Evolutionary conservation across 768 basidiomycete species (phyloP), one percentile per base, ranked within the genome.

Genomic region (Galerina marginata): DNA sequence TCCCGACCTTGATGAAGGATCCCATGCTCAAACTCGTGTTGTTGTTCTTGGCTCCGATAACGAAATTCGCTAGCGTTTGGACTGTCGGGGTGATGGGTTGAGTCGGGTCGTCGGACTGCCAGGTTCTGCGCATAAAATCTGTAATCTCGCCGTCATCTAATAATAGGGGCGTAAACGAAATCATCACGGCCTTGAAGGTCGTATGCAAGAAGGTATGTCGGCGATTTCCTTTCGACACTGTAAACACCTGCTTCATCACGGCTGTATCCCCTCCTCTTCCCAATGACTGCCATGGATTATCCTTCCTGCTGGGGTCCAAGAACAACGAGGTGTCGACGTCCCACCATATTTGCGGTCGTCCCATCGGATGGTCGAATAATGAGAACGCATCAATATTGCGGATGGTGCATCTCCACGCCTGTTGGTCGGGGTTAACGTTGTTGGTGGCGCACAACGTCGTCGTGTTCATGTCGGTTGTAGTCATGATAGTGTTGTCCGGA

Each of bases 231-330:
- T 65, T 69, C 14, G 67, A 67, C 43, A 69, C 36, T 4, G 67
- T 65, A 40, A 69, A 67, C 23, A 69, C 59, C 53, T 69, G 67
- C 46, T 69, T 67, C 67, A 69, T 67, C 39, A 62, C 53, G 26
- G 54, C 64, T 2, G 66, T 65, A n/a, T 59, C 64, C 9, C 59
- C 66, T 14, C 61, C 61, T 1, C 38, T 61, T 3, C 43, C 44
- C 14, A 65, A 43, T 3, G 56, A 52, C 6, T 46, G 33, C 67
- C 64, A 69, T 16, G 65, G 66, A 44, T 67, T 67, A 37, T 69
- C 66, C 39, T 48, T 61, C 16, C 64, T 52, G 20, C 45, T 43
- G 29, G 63, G 60, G 23, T 9, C 2, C 6, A 69, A 20, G n/a
- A 48, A 56, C n/a, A 62, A 58, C 2, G 54, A 40, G 6, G 60